Evolutionary conservation across 495 filamentous ascomycete species (phyloP).

Genomic region (Hyphodiscus hymeniophilus): DNA sequence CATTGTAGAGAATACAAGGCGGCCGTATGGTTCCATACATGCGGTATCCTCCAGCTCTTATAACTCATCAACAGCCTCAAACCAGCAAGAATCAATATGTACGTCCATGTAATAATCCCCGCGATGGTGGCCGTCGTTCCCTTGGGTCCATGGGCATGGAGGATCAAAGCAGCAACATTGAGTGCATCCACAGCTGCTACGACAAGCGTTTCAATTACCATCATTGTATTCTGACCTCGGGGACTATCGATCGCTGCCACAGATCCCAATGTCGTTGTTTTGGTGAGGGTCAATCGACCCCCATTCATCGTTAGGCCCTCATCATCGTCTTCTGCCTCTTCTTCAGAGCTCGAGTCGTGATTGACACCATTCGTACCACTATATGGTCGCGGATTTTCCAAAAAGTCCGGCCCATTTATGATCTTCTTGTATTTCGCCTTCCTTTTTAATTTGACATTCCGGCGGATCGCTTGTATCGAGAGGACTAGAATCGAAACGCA

Average conservation of each 20-base stretch:
- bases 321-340: conserved; percentile 51
- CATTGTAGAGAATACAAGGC: conserved; percentile 79
- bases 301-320: conserved; percentile 53
- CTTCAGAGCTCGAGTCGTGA: not conserved
- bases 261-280: conserved; percentile 52
- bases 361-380: conserved; percentile 1
- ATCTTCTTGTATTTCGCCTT: conserved; percentile 42
- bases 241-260: conserved; percentile 73
- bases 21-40: conserved; percentile 90
- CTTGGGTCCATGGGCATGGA: conserved; percentile 44
- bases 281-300: conserved; percentile 48
- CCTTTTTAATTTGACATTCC: conserved; percentile 37
- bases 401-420: conserved; percentile 23
- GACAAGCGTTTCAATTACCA: conserved; percentile 65
- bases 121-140: conserved; percentile 54
- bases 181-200: conserved; percentile 62
- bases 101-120: conserved; percentile 66
- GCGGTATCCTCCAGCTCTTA: conserved; percentile 56
- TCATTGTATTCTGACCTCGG: conserved; percentile 57
- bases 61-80: conserved; percentile 66
- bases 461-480: conserved; percentile 40
- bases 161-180: conserved; percentile 52
- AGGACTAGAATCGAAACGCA: conserved; percentile 63
- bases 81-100: conserved; percentile 67
- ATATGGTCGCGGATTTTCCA: conserved; percentile 1